These are phyloP conservation scores for Lotus japonicus DNA, from an alignment of 306 rosid genomes.

Conservation along the genomic window DNA sequence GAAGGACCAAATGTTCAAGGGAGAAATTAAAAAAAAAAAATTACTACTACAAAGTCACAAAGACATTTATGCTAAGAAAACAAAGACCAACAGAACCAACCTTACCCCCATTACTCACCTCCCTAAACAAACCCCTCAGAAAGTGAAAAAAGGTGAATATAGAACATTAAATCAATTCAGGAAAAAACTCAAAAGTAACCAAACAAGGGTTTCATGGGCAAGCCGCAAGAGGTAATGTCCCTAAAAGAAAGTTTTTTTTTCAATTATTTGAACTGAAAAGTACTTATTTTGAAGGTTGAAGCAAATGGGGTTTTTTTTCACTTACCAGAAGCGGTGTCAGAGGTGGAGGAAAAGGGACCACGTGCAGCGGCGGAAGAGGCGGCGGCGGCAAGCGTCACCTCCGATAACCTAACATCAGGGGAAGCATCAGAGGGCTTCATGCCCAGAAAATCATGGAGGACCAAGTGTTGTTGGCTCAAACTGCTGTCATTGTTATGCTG, in stretches of 20 bases:
- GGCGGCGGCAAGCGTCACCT: constrained; percentile 32
- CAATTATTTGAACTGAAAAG: too few species aligned
- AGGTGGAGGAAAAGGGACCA: constrained; percentile 71
- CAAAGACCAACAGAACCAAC: constrained; percentile 26
- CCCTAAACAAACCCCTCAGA: neutral
- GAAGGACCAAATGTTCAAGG: neutral
- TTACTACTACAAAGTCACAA: neutral
- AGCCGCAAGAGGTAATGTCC: neutral
- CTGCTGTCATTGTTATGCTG: constrained; percentile 21
- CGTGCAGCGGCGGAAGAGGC: constrained; percentile 59
- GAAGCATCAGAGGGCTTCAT: constrained; percentile 45
- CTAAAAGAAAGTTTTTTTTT: neutral
- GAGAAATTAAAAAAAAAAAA: neutral
- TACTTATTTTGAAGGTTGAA: neutral
- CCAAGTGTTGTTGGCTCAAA: constrained; percentile 42
- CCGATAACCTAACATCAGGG: constrained; percentile 39
- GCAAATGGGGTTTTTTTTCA: neutral
- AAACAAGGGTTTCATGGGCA: neutral
- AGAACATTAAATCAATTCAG: neutral
- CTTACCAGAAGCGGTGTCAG: constrained; percentile 82
- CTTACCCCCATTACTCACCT: constrained; percentile 24
- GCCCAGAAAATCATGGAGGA: constrained; percentile 85
- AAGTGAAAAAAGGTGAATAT: too few species aligned
- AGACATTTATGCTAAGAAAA: neutral
- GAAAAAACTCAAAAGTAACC: constrained; percentile 1